phyloP scores from a whole-genome alignment of 2,329 filamentous ascomycete species.

The Diaporthe sp. region DNA sequence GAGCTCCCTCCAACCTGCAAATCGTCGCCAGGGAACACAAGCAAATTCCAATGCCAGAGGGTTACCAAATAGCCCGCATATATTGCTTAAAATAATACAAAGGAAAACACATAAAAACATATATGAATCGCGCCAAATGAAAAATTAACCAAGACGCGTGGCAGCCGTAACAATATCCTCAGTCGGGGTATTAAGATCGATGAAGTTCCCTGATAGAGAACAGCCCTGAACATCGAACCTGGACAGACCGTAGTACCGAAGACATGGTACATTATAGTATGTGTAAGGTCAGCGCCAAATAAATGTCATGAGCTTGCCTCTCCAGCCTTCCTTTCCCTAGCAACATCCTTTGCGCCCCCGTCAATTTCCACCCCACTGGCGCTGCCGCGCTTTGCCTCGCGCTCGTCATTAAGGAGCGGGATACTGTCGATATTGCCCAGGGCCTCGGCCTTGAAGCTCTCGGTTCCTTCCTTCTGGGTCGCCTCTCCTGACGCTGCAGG shows the following conservation, averaged over 20 bases:
- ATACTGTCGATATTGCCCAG: slow-evolving; percentile 64
- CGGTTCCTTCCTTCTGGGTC: slow-evolving; percentile 41
- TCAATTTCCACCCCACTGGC: slow-evolving; percentile 53
- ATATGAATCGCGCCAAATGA: background rate
- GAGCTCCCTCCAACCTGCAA: background rate
- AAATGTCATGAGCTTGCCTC: slow-evolving; percentile 37
- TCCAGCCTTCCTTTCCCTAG: slow-evolving; percentile 61
- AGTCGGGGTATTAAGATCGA: background rate
- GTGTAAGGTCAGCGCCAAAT: background rate
- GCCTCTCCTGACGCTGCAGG: slow-evolving; percentile 29
- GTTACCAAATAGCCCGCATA: background rate
- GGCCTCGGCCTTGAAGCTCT: slow-evolving; percentile 41
- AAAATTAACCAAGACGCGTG: background rate
- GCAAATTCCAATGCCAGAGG: background rate
- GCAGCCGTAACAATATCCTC: background rate
- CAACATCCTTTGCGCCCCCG: slow-evolving; percentile 58
- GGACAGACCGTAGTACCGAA: background rate
- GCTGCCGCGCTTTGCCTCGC: slow-evolving; percentile 36
- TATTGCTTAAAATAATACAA: background rate
- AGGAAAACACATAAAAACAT: background rate
- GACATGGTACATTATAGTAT: background rate
- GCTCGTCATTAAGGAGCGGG: slow-evolving; percentile 67
- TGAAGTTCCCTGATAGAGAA: background rate
- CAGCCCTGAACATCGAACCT: slow-evolving; percentile 18
- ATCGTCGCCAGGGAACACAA: background rate